Conservation (phyloP, 2,329 filamentous ascomycete species). For the Neophaeococcomyces aloes region DNA sequence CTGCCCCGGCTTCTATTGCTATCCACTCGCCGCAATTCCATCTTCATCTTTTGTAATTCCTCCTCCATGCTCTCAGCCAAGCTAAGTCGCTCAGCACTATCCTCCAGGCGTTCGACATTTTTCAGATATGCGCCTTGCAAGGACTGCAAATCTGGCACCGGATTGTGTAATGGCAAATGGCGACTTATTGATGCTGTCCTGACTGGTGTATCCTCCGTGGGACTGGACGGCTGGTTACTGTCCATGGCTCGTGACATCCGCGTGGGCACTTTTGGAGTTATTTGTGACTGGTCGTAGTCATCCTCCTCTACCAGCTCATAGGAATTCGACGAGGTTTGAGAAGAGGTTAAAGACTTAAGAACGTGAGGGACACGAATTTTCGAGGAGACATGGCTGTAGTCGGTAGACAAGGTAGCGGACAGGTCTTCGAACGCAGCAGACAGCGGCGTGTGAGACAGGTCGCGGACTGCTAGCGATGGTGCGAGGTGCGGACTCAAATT, state of each 20-base stretch:
- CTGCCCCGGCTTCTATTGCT: slow-evolving; percentile 15
- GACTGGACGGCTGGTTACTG: slow-evolving; percentile 5
- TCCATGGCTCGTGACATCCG: slow-evolving; percentile 2
- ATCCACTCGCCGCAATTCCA: slow-evolving; percentile 31
- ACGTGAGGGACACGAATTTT: background rate
- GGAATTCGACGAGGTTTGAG: slow-evolving; percentile 23
- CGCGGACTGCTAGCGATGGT: slow-evolving; percentile 2
- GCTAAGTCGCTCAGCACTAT: slow-evolving; percentile 39
- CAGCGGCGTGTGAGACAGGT: slow-evolving; percentile 1
- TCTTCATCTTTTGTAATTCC: slow-evolving; percentile 37
- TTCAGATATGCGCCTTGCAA: slow-evolving; percentile 40
- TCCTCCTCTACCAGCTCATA: slow-evolving; percentile 40
- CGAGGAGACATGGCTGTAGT: background rate
- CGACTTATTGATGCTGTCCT: slow-evolving; percentile 31
- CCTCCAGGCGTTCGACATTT: slow-evolving; percentile 41
- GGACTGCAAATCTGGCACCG: slow-evolving; percentile 40
- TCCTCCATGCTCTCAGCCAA: slow-evolving; percentile 36
- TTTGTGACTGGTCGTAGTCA: slow-evolving; percentile 30
- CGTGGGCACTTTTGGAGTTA: slow-evolving; percentile 7
- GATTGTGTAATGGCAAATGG: slow-evolving; percentile 37
- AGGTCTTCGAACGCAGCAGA: slow-evolving; percentile 6
- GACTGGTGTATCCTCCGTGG: slow-evolving; percentile 16
- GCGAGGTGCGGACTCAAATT: background rate
- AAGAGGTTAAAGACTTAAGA: slow-evolving; percentile 3
- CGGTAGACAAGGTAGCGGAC: background rate